phyloP scores from a whole-genome alignment of 2,329 filamentous ascomycete species.

The Sarocladium brachiariae region DNA sequence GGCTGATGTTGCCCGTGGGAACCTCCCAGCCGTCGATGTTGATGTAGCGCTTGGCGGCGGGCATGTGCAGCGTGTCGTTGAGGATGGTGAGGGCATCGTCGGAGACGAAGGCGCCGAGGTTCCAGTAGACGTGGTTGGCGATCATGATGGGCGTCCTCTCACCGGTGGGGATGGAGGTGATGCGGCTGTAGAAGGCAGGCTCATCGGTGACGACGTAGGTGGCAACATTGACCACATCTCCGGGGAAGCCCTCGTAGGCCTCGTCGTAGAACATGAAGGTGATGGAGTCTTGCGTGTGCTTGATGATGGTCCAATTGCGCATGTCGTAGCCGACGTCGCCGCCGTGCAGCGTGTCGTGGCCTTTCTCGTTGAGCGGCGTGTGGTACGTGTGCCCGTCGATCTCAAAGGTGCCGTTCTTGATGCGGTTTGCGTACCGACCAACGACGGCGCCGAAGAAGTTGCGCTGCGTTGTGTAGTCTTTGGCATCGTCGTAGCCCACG shows the following conservation, averaged over 20 bases:
- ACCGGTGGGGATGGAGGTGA: slow-evolving; percentile 6
- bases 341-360: slow-evolving; percentile 3
- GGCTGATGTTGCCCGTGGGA: slow-evolving; percentile 7
- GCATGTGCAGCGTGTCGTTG: slow-evolving; percentile 7
- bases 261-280: slow-evolving; percentile 3
- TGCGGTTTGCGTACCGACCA: slow-evolving; percentile 7
- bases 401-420: slow-evolving; percentile 9
- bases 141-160: slow-evolving; percentile 8
- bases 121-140: slow-evolving; percentile 9
- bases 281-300: slow-evolving; percentile 3
- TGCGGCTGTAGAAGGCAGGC: slow-evolving; percentile 8
- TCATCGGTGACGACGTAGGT: slow-evolving; percentile 7
- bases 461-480: slow-evolving; percentile 3
- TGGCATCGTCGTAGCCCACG: slow-evolving; percentile 3
- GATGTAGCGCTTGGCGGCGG: slow-evolving; percentile 8
- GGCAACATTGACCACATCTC: slow-evolving; percentile 4
- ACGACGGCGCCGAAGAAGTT: slow-evolving; percentile 5
- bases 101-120: slow-evolving; percentile 5
- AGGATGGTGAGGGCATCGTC: slow-evolving; percentile 3
- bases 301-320: slow-evolving; percentile 8
- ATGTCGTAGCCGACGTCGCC: slow-evolving; percentile 7
- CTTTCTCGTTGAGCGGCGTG: slow-evolving; percentile 5
- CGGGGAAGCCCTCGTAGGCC: slow-evolving; percentile 5
- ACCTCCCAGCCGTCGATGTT: slow-evolving; percentile 8
- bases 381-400: slow-evolving; percentile 3